Evolutionary conservation across 306 rosid genomes (phyloP), one percentile per base, ranked within the genome.

Genomic region (Nissolia schottii): DNA sequence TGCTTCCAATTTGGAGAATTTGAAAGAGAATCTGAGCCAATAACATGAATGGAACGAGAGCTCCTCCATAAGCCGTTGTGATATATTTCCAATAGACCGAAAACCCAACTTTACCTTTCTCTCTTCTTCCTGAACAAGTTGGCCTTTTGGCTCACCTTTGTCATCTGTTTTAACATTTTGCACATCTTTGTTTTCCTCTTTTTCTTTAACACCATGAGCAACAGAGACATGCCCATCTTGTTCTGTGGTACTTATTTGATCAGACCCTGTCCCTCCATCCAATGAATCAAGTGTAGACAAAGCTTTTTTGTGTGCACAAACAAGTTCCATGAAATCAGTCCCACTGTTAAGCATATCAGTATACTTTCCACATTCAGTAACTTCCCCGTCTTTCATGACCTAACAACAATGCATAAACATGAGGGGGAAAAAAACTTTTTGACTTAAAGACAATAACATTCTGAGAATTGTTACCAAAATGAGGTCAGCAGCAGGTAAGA

Each of bases 111-210:
- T 10, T 82, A 40, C 97, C 98, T 78, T 88, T 90, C 83, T 83
- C 97, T 90, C 98, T 86, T 93, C 98, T 71, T 88, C 96, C 77
- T 90, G 90, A 77, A 93, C 88, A 80, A 93, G 87, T 61, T 90
- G 97, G 53, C 89, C 90, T 76, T 81, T 58, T 29, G 84, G 75
- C 60, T 73, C 79, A 14, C 35, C 79, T 49, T 13, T 64, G 41
- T 64, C 82, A 27, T 79, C 87, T 49, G 28, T 59, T 82, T 77
- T 79, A 59, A 73, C 56, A 64, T 84, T 83, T 70, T 71, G 79
- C 32, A 24, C 67, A 38, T 80, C 70, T 50, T 37, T 55, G 35
- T 57, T 76, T 69, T 41, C 86, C 61, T 74, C 81, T n/a, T 81
- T 84, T 35, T 59, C 78, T 57, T 75, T 61, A 61, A 64, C 61